phyloP scores from a whole-genome alignment of 495 filamentous ascomycete species.

The Ramalina peruviana region DNA sequence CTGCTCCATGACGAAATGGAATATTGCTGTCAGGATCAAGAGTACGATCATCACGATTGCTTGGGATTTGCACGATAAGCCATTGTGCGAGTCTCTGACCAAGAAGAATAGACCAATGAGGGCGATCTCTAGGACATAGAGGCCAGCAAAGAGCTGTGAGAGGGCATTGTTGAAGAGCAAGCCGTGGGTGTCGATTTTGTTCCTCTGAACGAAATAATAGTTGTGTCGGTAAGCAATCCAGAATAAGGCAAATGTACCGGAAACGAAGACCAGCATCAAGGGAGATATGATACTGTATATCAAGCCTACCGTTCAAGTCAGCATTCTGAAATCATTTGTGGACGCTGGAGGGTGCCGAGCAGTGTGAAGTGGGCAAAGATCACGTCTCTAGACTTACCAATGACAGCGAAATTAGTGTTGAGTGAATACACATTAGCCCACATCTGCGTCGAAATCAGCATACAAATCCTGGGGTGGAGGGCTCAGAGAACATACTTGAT shows the following conservation, averaged over 20 bases:
- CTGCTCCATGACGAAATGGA: slow-evolving; percentile 65
- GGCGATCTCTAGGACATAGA: slow-evolving; percentile 90
- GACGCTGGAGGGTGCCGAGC: too few relatives aligned
- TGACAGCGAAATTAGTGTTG: slow-evolving; percentile 88
- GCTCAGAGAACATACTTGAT: slow-evolving; percentile 8
- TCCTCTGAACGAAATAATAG: slow-evolving; percentile 86
- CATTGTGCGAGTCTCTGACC: slow-evolving; percentile 45
- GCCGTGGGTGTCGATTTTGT: slow-evolving; percentile 81
- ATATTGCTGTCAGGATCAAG: slow-evolving; percentile 58
- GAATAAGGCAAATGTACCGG: slow-evolving; percentile 83
- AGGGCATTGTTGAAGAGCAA: slow-evolving; percentile 85
- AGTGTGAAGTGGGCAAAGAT: too few relatives aligned
- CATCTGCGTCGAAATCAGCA: slow-evolving; percentile 47
- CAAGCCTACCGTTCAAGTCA: slow-evolving; percentile 33
- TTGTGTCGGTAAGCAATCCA: slow-evolving; percentile 95
- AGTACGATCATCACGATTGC: slow-evolving; percentile 80
- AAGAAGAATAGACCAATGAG: slow-evolving; percentile 90
- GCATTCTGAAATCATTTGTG: neutral
- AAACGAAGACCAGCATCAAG: slow-evolving; percentile 82
- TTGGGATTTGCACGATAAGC: slow-evolving; percentile 58
- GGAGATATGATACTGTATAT: slow-evolving; percentile 86
- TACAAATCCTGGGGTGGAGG: neutral
- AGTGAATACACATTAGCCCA: slow-evolving; percentile 94
- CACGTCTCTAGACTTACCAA: slow-evolving; percentile 37
- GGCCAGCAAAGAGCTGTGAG: slow-evolving; percentile 86